Evolutionary conservation across 2,329 filamentous ascomycete species (phyloP), one percentile per base, ranked within the genome.

Genomic region (Nannizzia gypsea): DNA sequence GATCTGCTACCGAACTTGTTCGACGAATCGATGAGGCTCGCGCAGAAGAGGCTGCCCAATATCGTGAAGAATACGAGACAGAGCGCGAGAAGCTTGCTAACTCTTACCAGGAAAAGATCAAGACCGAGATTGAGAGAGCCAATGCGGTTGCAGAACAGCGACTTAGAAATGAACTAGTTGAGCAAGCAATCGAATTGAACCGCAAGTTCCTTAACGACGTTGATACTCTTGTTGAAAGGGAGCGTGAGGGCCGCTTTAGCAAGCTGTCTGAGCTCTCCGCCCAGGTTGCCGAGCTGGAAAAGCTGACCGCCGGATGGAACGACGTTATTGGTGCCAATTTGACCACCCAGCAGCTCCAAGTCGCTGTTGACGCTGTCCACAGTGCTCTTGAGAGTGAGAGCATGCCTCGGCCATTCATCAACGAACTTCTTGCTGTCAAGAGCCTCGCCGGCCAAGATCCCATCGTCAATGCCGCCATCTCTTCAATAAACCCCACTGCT

Each of bases 301-400:
- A 86, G 73, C 83, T 99, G 59, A 95, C 91, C 1, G 83, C 83
- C 1, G 87, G 90, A 65, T 97, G 90, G 90, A 95, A 92, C 74
- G 83, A 85, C 44, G 89, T 97, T 40, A 84, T 99, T 22, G 90
- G 97, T 71, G 80, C 83, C 62, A 97, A 93, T 76, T 83, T 97
- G 64, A 87, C 89, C 74, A 96, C 93, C 0, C 93, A 99, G 75
- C 91, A 97, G 76, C 85, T 99, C 28, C 90, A 96, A 70, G 90
- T 99, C 38, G 93, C 93, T 20, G 88, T 97, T 31, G 93, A 99
- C 71, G 90, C 92, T 42, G 90, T 97, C 57, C 87, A 89, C 65
- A 85, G 89, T 61, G 89, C 87, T 57, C 82, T 97, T 22, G 86
- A 90, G 70, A 86, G 87, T 64, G 81, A 86, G 11, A 78, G 84